These are phyloP conservation scores for Plasmodium blacklocki DNA, from an alignment of 169 alveolate genomes.

Conservation along the genomic window DNA sequence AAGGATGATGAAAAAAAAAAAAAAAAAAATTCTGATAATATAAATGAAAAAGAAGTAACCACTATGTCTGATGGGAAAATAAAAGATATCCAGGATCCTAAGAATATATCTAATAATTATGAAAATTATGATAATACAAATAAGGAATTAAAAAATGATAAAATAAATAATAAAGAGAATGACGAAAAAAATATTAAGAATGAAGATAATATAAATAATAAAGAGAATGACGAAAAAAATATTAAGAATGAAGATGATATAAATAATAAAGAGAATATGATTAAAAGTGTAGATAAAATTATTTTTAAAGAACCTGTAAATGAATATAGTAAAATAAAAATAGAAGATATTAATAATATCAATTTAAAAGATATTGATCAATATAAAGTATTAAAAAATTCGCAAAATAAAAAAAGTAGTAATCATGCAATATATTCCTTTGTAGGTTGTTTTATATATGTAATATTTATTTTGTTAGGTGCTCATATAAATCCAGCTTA, in stretches of 20 bases:
- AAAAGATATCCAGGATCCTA: neutral
- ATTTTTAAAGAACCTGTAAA: conserved; percentile 54
- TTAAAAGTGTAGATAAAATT: conserved; percentile 25
- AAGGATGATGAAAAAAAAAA: conserved; percentile 5
- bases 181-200: neutral
- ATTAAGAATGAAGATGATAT: neutral
- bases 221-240: conserved; percentile 3
- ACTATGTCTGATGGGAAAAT: neutral
- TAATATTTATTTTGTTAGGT: conserved; percentile 49
- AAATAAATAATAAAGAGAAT: conserved; percentile 1
- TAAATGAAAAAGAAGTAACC: neutral
- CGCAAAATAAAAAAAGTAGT: conserved; percentile 21
- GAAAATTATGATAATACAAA: neutral
- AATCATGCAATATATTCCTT: conserved; percentile 69
- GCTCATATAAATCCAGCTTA: conserved; percentile 74
- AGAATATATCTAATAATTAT: neutral
- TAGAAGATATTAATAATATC: conserved; percentile 56
- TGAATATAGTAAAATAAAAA: conserved; percentile 63
- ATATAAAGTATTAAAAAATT: conserved; percentile 39
- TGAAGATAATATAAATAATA: neutral
- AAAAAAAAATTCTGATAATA: neutral
- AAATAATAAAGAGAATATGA: conserved; percentile 13
- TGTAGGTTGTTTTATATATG: conserved; percentile 68
- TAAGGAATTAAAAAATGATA: neutral
- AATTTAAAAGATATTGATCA: conserved; percentile 34